phyloP scores from a whole-genome alignment of 2,329 filamentous ascomycete species.

The Colletotrichum magnum region DNA sequence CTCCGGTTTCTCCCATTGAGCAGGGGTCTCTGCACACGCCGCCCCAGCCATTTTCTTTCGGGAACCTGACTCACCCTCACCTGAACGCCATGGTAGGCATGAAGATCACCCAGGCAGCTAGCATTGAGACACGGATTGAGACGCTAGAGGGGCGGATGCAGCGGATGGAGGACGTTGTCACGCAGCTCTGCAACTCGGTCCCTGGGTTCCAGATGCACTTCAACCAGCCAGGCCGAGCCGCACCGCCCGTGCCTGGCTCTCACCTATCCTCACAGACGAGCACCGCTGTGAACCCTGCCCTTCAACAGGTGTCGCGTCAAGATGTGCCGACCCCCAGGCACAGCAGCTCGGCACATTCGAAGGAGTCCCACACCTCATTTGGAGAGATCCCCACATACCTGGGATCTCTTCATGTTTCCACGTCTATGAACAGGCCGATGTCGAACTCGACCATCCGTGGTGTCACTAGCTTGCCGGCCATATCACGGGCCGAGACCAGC shows the following conservation, averaged over 20 bases:
- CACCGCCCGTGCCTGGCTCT: constrained; percentile 44
- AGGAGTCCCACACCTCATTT: constrained; percentile 59
- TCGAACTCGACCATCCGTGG: constrained; percentile 65
- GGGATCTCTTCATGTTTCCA: constrained; percentile 57
- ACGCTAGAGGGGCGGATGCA: constrained; percentile 66
- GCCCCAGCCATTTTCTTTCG: constrained; percentile 70
- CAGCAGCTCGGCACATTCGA: constrained; percentile 57
- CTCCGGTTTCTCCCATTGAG: constrained; percentile 47
- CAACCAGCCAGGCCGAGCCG: constrained; percentile 46
- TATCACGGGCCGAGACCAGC: constrained; percentile 51
- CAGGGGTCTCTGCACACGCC: constrained; percentile 52
- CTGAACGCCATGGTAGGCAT: constrained; percentile 64
- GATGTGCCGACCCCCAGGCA: constrained; percentile 48
- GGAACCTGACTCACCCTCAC: constrained; percentile 53
- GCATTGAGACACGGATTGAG: constrained; percentile 67
- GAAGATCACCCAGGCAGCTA: constrained; percentile 71
- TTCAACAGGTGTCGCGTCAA: constrained; percentile 47
- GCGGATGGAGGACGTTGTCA: constrained; percentile 67
- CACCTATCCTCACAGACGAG: constrained; percentile 45
- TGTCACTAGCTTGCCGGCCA: constrained; percentile 59
- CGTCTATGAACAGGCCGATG: constrained; percentile 52
- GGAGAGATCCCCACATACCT: constrained; percentile 62
- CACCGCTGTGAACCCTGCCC: constrained; percentile 48
- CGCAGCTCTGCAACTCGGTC: constrained; percentile 63
- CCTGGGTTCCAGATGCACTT: constrained; percentile 55